phyloP scores from a whole-genome alignment of 2,329 filamentous ascomycete species.

The Talaromyces atroroseus region DNA sequence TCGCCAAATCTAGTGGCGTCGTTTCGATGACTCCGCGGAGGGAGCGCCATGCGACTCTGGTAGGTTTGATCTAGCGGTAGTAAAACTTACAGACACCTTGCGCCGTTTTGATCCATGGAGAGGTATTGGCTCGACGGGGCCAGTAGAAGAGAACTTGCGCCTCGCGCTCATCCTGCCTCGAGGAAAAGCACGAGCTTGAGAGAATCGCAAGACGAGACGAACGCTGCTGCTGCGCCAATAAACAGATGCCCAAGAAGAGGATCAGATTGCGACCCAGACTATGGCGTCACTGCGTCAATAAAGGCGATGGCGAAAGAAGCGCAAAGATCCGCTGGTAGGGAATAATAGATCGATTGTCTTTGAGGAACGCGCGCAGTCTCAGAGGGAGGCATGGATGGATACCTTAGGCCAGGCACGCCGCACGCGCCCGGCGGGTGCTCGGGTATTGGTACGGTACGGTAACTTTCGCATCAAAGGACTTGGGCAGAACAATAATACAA shows the following conservation, averaged over 20 bases:
- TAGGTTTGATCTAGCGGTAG: background rate
- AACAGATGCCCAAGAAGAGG: background rate
- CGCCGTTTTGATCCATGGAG: constrained; percentile 52
- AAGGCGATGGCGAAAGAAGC: background rate
- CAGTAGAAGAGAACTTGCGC: constrained; percentile 49
- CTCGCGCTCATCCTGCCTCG: constrained; percentile 39
- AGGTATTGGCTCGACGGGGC: constrained; percentile 47
- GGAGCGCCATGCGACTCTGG: background rate
- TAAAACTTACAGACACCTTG: constrained; percentile 53
- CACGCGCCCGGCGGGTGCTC: background rate
- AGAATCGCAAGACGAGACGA: background rate
- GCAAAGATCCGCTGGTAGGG: constrained; percentile 2
- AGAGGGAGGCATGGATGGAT: background rate
- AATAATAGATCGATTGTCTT: background rate
- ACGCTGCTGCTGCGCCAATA: background rate
- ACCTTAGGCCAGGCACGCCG: background rate
- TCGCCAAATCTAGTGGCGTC: background rate
- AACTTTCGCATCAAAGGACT: background rate
- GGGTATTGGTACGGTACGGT: background rate
- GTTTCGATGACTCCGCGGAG: background rate
- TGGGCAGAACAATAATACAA: background rate
- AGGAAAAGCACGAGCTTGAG: constrained; percentile 7
- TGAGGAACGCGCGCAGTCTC: background rate
- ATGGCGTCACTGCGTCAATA: background rate
- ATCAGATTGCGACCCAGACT: background rate